phyloP scores from a whole-genome alignment of 306 rosid genomes.

The Prunus fruticosa region DNA sequence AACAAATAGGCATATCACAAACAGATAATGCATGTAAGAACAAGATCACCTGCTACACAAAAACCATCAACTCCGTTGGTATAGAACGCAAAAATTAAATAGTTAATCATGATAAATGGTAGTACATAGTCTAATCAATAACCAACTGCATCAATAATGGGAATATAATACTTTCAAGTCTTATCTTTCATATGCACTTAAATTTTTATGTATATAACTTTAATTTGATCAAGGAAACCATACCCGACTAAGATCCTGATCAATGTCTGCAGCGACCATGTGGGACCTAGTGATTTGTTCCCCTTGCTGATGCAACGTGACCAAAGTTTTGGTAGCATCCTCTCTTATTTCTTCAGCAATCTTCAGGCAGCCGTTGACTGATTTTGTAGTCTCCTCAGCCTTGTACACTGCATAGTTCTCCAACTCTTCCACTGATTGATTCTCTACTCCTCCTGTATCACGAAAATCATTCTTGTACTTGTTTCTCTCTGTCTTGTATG shows the following conservation, averaged over 20 bases:
- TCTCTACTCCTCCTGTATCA: constrained; percentile 81
- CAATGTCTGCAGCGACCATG: constrained; percentile 78
- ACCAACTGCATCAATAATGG: not conserved
- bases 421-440: constrained; percentile 82
- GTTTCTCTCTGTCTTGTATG: constrained; percentile 40
- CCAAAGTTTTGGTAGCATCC: constrained; percentile 84
- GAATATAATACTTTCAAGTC: not conserved
- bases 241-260: constrained; percentile 93
- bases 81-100: not conserved
- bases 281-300: constrained; percentile 93
- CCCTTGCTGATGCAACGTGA: constrained; percentile 83
- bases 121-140: not conserved
- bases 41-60: not conserved
- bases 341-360: constrained; percentile 94
- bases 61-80: not conserved
- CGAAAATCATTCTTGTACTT: constrained; percentile 71
- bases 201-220: not conserved
- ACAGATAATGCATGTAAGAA: not conserved
- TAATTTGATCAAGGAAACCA: not conserved
- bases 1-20: not conserved
- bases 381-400: constrained; percentile 81
- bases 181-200: not conserved
- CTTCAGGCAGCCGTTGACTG: constrained; percentile 74
- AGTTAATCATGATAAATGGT: not conserved
- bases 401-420: constrained; percentile 82